phyloP scores from a whole-genome alignment of 805 yeast species.

The Ogataea nonfermentans region DNA sequence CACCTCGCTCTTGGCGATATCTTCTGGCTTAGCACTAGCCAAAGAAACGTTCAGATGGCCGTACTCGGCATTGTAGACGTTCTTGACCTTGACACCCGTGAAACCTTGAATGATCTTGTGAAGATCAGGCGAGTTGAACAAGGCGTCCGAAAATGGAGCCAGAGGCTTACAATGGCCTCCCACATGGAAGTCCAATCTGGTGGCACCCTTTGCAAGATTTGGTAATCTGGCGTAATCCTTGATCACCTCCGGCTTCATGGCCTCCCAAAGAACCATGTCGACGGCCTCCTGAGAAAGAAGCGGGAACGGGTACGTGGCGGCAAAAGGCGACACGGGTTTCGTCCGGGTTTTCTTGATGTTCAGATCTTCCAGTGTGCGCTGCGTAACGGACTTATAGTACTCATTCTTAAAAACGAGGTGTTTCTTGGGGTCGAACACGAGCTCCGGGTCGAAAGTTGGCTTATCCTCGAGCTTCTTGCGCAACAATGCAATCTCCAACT shows the following conservation, averaged over 20 bases:
- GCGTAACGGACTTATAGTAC: constrained; percentile 35
- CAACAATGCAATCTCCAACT: constrained; percentile 23
- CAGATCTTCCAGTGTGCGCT: constrained; percentile 37
- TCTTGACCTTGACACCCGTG: constrained; percentile 48
- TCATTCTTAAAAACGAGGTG: constrained; percentile 39
- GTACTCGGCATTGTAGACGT: constrained; percentile 50
- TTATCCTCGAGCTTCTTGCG: constrained; percentile 22
- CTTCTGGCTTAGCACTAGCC: constrained; percentile 27
- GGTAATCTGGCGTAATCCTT: constrained; percentile 42
- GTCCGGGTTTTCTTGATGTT: constrained; percentile 34
- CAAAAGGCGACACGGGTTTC: constrained; percentile 34
- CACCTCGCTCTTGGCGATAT: constrained; percentile 9
- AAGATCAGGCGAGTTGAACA: constrained; percentile 52
- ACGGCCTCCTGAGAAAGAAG: constrained; percentile 57
- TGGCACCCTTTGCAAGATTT: constrained; percentile 28
- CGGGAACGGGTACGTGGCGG: constrained; percentile 56
- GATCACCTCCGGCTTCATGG: constrained; percentile 43
- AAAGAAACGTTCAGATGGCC: constrained; percentile 50
- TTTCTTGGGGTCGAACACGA: constrained; percentile 36
- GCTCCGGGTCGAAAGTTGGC: constrained; percentile 29
- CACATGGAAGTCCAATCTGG: constrained; percentile 42
- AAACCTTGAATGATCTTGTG: constrained; percentile 44
- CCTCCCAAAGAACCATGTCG: constrained; percentile 52
- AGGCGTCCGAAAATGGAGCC: constrained; percentile 45
- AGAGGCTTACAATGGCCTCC: constrained; percentile 44